Evolutionary conservation across 148 eudicot species (phyloP), one percentile per base, ranked within the genome.

Genomic region (Talinum fruticosum): DNA sequence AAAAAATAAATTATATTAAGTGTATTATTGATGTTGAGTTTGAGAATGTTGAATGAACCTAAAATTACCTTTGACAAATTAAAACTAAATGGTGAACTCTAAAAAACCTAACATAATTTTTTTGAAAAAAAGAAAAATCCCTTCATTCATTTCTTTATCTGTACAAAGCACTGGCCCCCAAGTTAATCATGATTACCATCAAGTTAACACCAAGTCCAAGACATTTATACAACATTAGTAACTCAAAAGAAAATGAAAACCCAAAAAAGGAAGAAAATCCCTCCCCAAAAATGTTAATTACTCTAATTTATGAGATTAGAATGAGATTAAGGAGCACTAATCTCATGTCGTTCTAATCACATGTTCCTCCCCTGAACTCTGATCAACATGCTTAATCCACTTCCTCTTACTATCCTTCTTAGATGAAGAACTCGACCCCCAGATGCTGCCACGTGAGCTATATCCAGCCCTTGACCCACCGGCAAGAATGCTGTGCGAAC

Each of bases 381-480:
- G 79, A 85, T 92, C 91, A 61, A 88, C 53, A 44, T 83, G 89
- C 74, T 84, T 88, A 74, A 91, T 75, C 97, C 97, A 91, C 66
- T 88, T 59, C 28, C 85, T 86, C 75, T 77, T 77, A 10, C 34
- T 10, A 59, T 1, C n/a, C 64, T 19, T 26, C 1, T 36, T 64
- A 8, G 29, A 28, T 0, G 77, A 59, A 1, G 62, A 76, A 30
- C 75, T 62, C 13, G 36, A 57, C 67, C 23, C 83, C 23, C 78
- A 76, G 34, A 80, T 7, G 87, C 88, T 0, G 84, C 94, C 23
- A 90, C 91, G 75, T 94, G 93, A 10, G 95, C 95, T 12, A 89
- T 89, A 64, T 92, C 92, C 69, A 92, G 69, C 19, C 98, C 97
- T 47, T 89, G 73, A 12, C 94, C 97, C 21, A 92, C 97, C 59